Conservation (phyloP, 2,329 filamentous ascomycete species). For the Neoscytalidium dimidiatum region DNA sequence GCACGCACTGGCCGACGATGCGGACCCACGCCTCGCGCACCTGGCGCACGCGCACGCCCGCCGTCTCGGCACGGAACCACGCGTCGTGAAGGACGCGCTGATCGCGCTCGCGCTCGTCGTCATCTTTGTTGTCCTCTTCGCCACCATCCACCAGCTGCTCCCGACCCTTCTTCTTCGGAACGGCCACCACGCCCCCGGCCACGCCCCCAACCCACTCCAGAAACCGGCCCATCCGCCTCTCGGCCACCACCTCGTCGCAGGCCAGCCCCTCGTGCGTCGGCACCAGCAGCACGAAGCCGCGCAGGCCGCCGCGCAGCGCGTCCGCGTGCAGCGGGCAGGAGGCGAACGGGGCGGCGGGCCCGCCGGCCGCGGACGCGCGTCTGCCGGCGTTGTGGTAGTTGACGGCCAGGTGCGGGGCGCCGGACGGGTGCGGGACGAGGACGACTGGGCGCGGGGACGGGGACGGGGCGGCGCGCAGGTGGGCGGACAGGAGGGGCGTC, state of each 20-base stretch:
- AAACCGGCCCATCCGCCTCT: background rate
- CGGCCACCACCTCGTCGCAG: background rate
- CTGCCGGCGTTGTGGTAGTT: conserved; percentile 2
- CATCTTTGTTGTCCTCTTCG: too few relatives aligned
- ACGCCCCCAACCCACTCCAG: background rate
- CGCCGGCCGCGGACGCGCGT: background rate
- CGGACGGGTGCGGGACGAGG: background rate
- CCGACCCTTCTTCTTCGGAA: too few relatives aligned
- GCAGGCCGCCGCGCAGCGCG: background rate
- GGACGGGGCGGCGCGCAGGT: background rate
- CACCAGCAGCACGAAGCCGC: background rate
- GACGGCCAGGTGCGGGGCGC: conserved; percentile 3
- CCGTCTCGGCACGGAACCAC: background rate
- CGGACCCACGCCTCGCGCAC: background rate
- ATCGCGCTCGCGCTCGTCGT: background rate
- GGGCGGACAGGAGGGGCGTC: conserved; percentile 5
- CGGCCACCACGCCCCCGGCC: background rate
- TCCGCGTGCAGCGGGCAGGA: background rate
- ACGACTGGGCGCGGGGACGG: background rate
- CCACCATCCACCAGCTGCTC: background rate
- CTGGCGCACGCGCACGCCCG: background rate
- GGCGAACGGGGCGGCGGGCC: background rate
- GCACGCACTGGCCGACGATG: background rate
- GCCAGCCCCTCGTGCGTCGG: background rate
- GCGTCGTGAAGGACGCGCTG: background rate